These are phyloP conservation scores for Talaromyces stipitatus DNA, from an alignment of 495 filamentous ascomycete species.

Conservation along the genomic window DNA sequence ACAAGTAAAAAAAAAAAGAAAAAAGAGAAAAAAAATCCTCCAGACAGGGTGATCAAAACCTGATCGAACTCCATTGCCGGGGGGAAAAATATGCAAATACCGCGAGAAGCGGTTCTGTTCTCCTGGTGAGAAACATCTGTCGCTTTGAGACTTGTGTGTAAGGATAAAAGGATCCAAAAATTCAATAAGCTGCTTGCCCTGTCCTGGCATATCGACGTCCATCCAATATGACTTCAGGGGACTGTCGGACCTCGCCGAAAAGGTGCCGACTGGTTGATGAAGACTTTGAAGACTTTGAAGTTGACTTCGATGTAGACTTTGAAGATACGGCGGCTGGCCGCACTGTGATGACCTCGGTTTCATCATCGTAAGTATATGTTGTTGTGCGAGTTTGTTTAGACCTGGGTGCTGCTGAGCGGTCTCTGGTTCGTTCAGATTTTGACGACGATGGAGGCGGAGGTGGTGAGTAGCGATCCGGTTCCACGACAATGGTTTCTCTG, in stretches of 20 bases:
- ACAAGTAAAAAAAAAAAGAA: neutral
- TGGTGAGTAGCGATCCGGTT: neutral
- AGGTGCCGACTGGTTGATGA: constrained; percentile 9
- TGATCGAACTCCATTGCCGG: neutral
- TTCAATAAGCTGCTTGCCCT: neutral
- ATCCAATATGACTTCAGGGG: too few relatives aligned
- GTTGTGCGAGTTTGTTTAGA: neutral
- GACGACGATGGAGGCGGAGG: constrained; percentile 8
- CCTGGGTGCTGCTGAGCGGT: neutral
- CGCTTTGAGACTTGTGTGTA: neutral
- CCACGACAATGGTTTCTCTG: too few relatives aligned
- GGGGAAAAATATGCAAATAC: neutral
- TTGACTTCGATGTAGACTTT: constrained; percentile 6
- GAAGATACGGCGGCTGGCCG: constrained; percentile 2
- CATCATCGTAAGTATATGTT: constrained; percentile 11
- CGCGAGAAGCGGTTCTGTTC: neutral
- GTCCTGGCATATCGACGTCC: neutral
- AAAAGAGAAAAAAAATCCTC: neutral
- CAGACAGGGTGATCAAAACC: neutral
- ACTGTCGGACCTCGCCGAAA: constrained; percentile 15
- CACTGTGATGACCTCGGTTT: neutral
- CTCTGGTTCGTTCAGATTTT: constrained; percentile 1
- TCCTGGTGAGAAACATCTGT: neutral
- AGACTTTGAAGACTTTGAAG: neutral
- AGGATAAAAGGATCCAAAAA: neutral